Conservation (phyloP, 2,329 filamentous ascomycete genomes). For the Diatrype stigma region DNA sequence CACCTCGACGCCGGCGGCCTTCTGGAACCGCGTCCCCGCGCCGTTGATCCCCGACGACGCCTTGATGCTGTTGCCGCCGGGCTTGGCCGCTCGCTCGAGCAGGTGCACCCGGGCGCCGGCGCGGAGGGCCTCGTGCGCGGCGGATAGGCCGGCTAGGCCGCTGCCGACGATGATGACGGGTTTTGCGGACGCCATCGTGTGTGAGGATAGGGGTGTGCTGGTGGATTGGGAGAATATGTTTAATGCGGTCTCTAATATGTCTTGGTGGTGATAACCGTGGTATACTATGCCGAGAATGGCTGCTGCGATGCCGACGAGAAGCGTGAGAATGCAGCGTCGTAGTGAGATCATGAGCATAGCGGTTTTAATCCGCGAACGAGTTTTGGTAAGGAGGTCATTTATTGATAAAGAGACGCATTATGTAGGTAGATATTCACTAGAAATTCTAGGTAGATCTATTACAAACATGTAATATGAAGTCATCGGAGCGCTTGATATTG, state of each 20-base stretch:
- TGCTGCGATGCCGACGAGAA: background rate
- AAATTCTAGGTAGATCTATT: background rate
- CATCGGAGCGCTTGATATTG: no score
- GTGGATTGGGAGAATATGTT: background rate
- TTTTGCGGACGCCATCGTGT: constrained; percentile 2
- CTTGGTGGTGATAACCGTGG: background rate
- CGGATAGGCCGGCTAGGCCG: constrained; percentile 59
- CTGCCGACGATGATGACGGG: constrained; percentile 60
- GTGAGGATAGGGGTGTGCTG: background rate
- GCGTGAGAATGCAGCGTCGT: background rate
- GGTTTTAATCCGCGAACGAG: background rate
- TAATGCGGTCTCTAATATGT: background rate
- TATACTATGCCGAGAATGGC: background rate
- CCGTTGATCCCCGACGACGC: constrained; percentile 65
- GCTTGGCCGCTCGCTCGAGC: constrained; percentile 55
- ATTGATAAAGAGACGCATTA: background rate
- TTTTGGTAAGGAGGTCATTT: background rate
- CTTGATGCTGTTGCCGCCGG: constrained; percentile 63
- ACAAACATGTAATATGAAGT: background rate
- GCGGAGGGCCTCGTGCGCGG: constrained; percentile 52
- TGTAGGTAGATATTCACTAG: background rate
- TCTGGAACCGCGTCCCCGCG: constrained; percentile 54
- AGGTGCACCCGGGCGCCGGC: constrained; percentile 50
- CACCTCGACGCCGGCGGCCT: constrained; percentile 26
- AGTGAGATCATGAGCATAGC: background rate